phyloP scores from a whole-genome alignment of 2,329 filamentous ascomycete species.

The Pestalotiopsis sp. region DNA sequence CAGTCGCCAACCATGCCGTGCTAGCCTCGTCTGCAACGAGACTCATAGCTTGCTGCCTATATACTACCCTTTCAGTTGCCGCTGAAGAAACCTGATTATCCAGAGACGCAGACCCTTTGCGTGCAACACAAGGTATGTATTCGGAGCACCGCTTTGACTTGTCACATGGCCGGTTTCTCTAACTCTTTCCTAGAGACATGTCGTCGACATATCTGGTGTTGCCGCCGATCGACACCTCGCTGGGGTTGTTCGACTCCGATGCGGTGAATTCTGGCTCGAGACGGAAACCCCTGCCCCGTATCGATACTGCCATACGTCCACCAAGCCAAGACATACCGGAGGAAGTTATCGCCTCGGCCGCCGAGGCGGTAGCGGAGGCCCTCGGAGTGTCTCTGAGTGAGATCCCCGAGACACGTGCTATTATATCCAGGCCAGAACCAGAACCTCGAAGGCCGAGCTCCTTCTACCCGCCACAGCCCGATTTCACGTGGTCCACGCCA shows the following conservation, averaged over 20 bases:
- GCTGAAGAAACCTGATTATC: too few species aligned
- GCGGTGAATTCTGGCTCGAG: neutral
- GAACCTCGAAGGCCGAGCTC: conserved; percentile 18
- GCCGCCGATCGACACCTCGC: conserved; percentile 10
- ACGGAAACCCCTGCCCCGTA: conserved; percentile 19
- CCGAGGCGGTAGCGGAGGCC: conserved; percentile 26
- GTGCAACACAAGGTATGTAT: neutral
- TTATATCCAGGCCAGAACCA: conserved; percentile 6
- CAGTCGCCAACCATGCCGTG: neutral
- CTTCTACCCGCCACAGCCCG: conserved; percentile 22
- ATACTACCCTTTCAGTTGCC: neutral
- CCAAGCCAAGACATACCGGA: conserved; percentile 16
- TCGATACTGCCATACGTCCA: conserved; percentile 20
- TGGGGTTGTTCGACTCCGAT: conserved; percentile 11
- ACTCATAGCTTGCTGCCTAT: neutral
- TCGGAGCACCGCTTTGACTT: neutral
- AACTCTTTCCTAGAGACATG: neutral
- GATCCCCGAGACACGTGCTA: conserved; percentile 24
- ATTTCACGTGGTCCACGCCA: conserved; percentile 15
- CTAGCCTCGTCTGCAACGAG: neutral
- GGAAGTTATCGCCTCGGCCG: conserved; percentile 24
- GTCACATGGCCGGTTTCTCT: neutral
- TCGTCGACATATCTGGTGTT: conserved; percentile 5
- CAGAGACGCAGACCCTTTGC: neutral
- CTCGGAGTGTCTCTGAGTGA: conserved; percentile 28